A percentile compares a stretch with the other conserved stretches of the same genome.
Conservation (phyloP, 2,329 filamentous ascomycete genomes). For the Curvularia eragrostidis region DNA sequence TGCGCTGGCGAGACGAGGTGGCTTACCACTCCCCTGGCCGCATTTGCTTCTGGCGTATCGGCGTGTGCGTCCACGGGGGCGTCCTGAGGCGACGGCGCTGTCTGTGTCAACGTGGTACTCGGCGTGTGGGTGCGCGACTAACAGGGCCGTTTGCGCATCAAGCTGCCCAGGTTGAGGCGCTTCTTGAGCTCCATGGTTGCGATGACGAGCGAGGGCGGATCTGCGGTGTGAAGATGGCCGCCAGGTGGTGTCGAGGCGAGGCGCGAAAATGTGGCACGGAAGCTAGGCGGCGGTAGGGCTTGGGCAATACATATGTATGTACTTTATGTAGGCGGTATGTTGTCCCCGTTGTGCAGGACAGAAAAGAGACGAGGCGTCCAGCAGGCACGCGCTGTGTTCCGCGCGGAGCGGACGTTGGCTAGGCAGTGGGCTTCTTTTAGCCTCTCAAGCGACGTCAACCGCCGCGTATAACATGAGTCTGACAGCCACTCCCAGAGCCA, state of each 20-base stretch:
- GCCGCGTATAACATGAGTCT: slow-evolving; percentile 25
- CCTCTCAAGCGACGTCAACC: slow-evolving; percentile 35
- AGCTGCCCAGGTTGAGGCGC: slow-evolving; percentile 46
- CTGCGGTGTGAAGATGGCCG: slow-evolving; percentile 4
- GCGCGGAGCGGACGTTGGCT: slow-evolving; percentile 9
- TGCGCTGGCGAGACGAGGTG: slow-evolving; percentile 35
- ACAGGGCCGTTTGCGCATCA: slow-evolving; percentile 45
- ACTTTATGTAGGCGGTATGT: neutral
- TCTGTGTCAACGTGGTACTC: slow-evolving; percentile 20
- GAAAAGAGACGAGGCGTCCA: slow-evolving; percentile 13
- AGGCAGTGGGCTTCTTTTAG: slow-evolving; percentile 23
- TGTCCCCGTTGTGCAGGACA: neutral
- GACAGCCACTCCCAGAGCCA: neutral
- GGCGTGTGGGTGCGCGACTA: slow-evolving; percentile 15
- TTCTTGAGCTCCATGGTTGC: slow-evolving; percentile 50
- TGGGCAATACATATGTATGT: neutral
- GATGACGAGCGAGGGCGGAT: slow-evolving; percentile 5
- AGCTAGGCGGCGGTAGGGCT: neutral
- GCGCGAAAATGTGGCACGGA: neutral
- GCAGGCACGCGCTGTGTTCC: slow-evolving; percentile 2
- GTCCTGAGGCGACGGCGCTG: slow-evolving; percentile 35
- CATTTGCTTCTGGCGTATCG: slow-evolving; percentile 72
- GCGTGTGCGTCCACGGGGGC: slow-evolving; percentile 42
- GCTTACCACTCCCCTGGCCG: slow-evolving; percentile 69
- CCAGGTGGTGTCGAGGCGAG: neutral